Evolutionary conservation across 345 rosid genomes (phyloP).

Genomic region (Syzygium aromaticum): DNA sequence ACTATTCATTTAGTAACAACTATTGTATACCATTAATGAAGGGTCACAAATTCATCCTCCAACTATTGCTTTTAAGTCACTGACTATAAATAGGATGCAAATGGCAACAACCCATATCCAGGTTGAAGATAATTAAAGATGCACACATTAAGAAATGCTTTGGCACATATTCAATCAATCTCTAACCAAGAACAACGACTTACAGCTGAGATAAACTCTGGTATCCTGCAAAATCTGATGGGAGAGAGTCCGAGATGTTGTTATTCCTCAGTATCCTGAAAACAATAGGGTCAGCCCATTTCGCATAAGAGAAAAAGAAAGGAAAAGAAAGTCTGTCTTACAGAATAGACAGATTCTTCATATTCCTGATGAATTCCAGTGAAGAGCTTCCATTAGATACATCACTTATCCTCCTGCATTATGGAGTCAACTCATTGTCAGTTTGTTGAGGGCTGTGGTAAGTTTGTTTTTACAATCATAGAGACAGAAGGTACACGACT

Average conservation of each 20-base stretch:
- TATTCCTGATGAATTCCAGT: slow-evolving; percentile 23
- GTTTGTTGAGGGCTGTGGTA: neutral
- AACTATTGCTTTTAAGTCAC: neutral
- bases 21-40: neutral
- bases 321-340: slow-evolving; percentile 7
- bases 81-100: neutral
- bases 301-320: neutral
- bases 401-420: slow-evolving; percentile 26
- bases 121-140: neutral
- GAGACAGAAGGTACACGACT: neutral
- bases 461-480: neutral
- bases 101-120: neutral
- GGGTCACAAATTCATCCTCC: neutral
- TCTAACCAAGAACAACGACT: neutral
- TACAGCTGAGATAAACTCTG: slow-evolving; percentile 6
- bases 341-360: slow-evolving; percentile 30
- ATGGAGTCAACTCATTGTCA: neutral
- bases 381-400: slow-evolving; percentile 27
- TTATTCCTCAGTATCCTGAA: slow-evolving; percentile 28
- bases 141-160: neutral
- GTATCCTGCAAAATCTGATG: slow-evolving; percentile 25
- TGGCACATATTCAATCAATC: neutral
- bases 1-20: neutral
- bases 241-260: slow-evolving; percentile 27
- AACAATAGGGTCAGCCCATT: neutral